A percentile compares a stretch with the other conserved stretches of the same genome.
Conservation (phyloP, 2,329 filamentous ascomycete species). For the Pyricularia grisea region DNA sequence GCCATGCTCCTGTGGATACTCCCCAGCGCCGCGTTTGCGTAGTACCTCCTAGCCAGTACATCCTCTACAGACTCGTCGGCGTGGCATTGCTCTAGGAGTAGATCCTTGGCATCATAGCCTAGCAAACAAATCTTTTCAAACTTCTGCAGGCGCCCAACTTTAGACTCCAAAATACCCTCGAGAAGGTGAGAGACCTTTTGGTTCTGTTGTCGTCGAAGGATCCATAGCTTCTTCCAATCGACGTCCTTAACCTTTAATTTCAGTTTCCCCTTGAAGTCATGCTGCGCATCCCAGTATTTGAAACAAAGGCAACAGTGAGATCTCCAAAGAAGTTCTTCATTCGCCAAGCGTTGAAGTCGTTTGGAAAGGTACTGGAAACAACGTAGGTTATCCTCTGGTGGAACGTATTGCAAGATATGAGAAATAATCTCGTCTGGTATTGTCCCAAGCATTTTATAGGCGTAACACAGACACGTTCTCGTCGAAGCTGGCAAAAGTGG, state of each 20-base stretch:
- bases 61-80: conserved; percentile 55
- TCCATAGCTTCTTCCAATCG: conserved; percentile 67
- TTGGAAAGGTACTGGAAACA: conserved; percentile 46
- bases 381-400: conserved; percentile 42
- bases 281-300: conserved; percentile 62
- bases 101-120: conserved; percentile 86
- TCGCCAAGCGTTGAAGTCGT: conserved; percentile 55
- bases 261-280: conserved; percentile 51
- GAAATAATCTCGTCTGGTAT: conserved; percentile 81
- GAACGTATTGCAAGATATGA: conserved; percentile 59
- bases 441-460: neutral
- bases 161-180: conserved; percentile 60
- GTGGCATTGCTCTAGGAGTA: conserved; percentile 57
- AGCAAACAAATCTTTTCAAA: conserved; percentile 61
- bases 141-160: conserved; percentile 58
- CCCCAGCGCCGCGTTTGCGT: conserved; percentile 63
- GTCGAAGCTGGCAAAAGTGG: neutral
- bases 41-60: conserved; percentile 71
- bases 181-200: conserved; percentile 42
- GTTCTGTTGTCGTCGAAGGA: conserved; percentile 44
- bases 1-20: conserved; percentile 75
- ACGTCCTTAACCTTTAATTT: conserved; percentile 41
- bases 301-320: conserved; percentile 62
- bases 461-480: neutral
- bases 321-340: conserved; percentile 72